Evolutionary conservation across 345 rosid genomes (phyloP).

Genomic region (Turnera subulata): DNA sequence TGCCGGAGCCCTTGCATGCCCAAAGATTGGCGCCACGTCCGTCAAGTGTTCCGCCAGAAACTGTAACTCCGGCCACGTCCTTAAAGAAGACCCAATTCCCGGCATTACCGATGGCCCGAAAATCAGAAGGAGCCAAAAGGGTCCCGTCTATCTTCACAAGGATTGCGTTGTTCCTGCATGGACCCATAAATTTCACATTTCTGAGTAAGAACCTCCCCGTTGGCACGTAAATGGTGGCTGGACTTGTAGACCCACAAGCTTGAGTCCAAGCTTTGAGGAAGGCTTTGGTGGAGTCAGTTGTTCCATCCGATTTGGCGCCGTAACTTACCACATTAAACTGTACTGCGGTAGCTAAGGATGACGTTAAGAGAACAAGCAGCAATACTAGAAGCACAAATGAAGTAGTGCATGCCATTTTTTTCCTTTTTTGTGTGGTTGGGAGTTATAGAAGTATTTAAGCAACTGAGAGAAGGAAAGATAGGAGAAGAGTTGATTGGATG

Average conservation of each 20-base stretch:
- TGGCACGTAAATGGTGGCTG: constrained; percentile 7
- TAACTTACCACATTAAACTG: constrained; percentile 10
- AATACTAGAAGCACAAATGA: too few species aligned
- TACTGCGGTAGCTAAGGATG: neutral
- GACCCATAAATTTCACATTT: constrained; percentile 26
- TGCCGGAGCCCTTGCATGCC: constrained; percentile 52
- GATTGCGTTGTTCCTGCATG: constrained; percentile 48
- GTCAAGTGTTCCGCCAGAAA: constrained; percentile 50
- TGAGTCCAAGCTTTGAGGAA: constrained; percentile 12
- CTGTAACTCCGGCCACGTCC: constrained; percentile 38
- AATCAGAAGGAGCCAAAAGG: constrained; percentile 51
- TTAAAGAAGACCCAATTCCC: constrained; percentile 56
- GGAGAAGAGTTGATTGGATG: too few species aligned
- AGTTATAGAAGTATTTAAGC: too few species aligned
- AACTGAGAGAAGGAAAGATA: too few species aligned
- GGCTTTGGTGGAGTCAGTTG: constrained; percentile 11
- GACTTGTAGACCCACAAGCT: constrained; percentile 9
- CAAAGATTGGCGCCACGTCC: constrained; percentile 51
- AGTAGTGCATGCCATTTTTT: too few species aligned
- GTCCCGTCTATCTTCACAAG: constrained; percentile 43
- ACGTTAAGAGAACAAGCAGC: too few species aligned
- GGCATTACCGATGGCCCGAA: constrained; percentile 38
- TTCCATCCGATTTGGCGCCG: constrained; percentile 16
- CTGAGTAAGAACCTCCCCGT: constrained; percentile 2
- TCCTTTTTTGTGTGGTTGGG: too few species aligned